Base-by-base conservation (phyloP, 2,329 filamentous ascomycete genomes). In the Seiridium unicorne region DNA sequence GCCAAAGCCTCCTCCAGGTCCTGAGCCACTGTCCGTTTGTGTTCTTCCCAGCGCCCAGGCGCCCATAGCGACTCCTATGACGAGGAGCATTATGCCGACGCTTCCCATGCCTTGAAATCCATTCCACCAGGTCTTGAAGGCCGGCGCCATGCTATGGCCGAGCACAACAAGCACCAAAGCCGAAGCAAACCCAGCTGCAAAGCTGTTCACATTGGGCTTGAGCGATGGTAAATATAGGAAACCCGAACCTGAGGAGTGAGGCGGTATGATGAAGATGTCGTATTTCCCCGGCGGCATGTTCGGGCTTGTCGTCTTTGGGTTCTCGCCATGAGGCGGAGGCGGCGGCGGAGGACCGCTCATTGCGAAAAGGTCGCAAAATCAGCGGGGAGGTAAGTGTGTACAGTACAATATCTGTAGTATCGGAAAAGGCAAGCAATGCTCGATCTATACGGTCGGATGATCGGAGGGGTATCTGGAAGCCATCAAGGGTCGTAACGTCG, bases 241-340 rank as follows among this genome's bases (percentile, higher is more conserved):
- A 40, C 94, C 94, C 0, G 88, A 87, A 57, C 94, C 94, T 5
- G 93, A 84, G 9, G 93, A 94, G 74, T 97, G 93, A 51, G 93
- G 92, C 6, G 94, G 94, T 70, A 98, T 93, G 73, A 97, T 90
- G 79, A 97, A 97, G 72, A 98, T 96, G 79, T 98, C 94, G 76
- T 97, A 98, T 73, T 95, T 96, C 59, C 94, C 93, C 1, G 90
- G 84, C 3, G 94, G 94, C 53, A 97, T 80, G 60, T 77, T 74
- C 13, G 81, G 75, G 44, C 85, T 82, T 56, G 86, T 82, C 26
- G 85, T 85, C 73, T 89, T 89, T 55, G 92, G 90, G 66, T 87
- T 89, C 71, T 87, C 83, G 76, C 93, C 92, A 78, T 97, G 93
- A 64, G 92, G 92, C 72, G 93, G 93, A 66, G 91, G 91, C 66